Percentiles rank a stretch among this genome's conserved stretches.
Conservation (phyloP, 495 filamentous ascomycete species). For the Aspergillus incahuasiensis region DNA sequence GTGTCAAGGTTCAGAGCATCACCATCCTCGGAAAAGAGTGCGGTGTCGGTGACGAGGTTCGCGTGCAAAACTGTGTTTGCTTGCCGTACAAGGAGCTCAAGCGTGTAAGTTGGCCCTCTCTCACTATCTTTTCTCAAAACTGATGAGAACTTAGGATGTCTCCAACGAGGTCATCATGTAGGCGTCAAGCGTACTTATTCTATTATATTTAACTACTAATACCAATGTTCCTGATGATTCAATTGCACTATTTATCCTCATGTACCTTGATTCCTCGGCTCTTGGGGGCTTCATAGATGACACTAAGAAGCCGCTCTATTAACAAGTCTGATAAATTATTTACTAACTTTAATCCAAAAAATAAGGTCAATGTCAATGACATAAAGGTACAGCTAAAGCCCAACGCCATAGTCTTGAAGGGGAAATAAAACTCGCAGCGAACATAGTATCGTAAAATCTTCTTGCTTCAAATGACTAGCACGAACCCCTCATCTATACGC, state of each 20-base stretch:
- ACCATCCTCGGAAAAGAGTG: conserved; percentile 98
- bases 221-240: not conserved
- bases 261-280: too few relatives aligned
- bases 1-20: conserved; percentile 97
- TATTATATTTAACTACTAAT: not conserved
- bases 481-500: conserved; percentile 25
- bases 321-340: not conserved
- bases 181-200: not conserved
- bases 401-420: conserved; percentile 20
- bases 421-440: not conserved
- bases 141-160: conserved; percentile 64
- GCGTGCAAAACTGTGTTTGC: conserved; percentile 98
- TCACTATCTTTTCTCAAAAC: conserved; percentile 2
- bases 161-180: conserved; percentile 97
- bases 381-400: not conserved
- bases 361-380: not conserved
- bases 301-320: not conserved
- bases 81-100: conserved; percentile 98
- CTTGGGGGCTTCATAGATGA: too few relatives aligned
- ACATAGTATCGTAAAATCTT: conserved; percentile 10
- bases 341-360: not conserved
- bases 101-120: conserved; percentile 59
- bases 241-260: not conserved
- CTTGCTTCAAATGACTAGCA: not conserved
- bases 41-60: conserved; percentile 87